Base-by-base conservation (phyloP, 768 basidiomycete species). In the Termitomyces titanicus region DNA sequence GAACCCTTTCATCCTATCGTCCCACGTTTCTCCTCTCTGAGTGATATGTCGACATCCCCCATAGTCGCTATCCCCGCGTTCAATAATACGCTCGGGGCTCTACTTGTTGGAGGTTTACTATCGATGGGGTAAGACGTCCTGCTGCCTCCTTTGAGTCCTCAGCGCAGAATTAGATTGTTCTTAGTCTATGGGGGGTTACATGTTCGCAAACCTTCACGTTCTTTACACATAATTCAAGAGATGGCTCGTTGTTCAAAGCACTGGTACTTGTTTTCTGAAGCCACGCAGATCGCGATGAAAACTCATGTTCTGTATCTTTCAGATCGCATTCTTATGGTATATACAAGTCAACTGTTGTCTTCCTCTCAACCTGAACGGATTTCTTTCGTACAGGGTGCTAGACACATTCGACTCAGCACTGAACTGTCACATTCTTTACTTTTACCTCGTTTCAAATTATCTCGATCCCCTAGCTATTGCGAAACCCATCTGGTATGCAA, bases 161-260 rank as follows among this genome's bases (percentile, higher is more conserved):
- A n/a, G 15, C 22, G 10, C 22, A n/a, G 27, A 34, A 31, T 53
- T n/a, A 34, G 22, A 24, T 53, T 24, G 11, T 11, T 1, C 54
- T 42, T 51, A 85, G 83, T n/a, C 66, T 85, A n/a, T 85, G 78
- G 74, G 83, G 83, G 2, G 66, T 83, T 8, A 82, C 80, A 9
- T 82, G 77, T 55, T 70, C 77, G 13, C 83, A 85, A 61, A 78
- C 78, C 1, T 82, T 73, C 57, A 70, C 75, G 15, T 85, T 81
- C 65, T 83, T 79, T 56, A 68, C 68, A 47, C 61, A 70, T 39
- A 70, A 64, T 25, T 66, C 66, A 1, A 65, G 64, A 5, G 78
- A 80, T 61, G 63, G 57, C 33, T 44, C 56, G 3, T 27, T 43
- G 22, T 65, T 78, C 42, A 80, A 74, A 58, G 24, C 72, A 18